Evolutionary conservation across 495 filamentous ascomycete genomes (phyloP), one percentile per base, ranked within the genome.

Genomic region (Beverwykella pulmonaria): DNA sequence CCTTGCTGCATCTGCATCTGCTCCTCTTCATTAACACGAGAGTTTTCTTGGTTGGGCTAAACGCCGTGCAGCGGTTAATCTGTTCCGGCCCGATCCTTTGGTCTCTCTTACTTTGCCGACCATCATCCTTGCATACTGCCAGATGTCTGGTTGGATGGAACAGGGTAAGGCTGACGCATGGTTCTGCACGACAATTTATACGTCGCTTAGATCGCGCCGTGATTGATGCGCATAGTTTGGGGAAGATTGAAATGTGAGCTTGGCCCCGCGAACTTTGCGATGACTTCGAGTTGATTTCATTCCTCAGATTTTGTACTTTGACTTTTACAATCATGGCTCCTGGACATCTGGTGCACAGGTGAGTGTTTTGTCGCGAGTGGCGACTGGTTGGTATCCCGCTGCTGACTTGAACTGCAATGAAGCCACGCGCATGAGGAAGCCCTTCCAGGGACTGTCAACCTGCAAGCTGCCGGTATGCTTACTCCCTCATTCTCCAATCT

Each of bases 351-450:
- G 41, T 59, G 8, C 56, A 59, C 56, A 59, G 53, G 53, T 57
- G 15, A 5, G 53, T 39, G 10, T 1, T 27, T 32, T 34, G 5
- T 34, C 32, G 53, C 14, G 25, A 34, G 9, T 15, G 29, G 15
- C 15, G 15, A 30, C 20, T 39, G 32, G 30, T 34, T 44, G 6
- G 17, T 10, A 15, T n/a, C 2, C 15, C 6, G 3, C 39, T 9
- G 39, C 53, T 39, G 27, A 58, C 46, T 29, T 32, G 20, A 47
- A 54, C 25, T 25, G 12, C 52, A 20, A 1, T 23, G 25, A 9
- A 85, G 82, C 63, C 84, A 86, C 71, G 84, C 83, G 8, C 84
- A 83, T 56, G 84, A 86, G 74, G 83, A 78, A 66, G 80, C 82
- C 46, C 78, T 86, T 23, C 83, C 84, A 0, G 84, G 84, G 5